Conservation (phyloP, 805 yeast species). For the Maudiozyma bulderi region DNA sequence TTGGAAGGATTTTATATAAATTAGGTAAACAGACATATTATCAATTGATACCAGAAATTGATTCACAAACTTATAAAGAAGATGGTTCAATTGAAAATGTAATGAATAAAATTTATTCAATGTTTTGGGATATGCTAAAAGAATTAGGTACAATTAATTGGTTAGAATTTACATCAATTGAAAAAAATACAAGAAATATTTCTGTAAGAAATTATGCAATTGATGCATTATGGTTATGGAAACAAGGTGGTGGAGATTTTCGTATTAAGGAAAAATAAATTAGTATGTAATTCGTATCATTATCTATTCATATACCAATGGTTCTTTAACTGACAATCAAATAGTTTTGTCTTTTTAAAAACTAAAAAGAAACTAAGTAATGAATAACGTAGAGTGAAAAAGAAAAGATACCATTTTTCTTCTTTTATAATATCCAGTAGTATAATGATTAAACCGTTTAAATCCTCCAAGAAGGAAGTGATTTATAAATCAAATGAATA, state of each 20-base stretch:
- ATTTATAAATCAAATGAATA: no score
- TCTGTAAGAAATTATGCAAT: conserved; percentile 76
- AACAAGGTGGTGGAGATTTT: conserved; percentile 36
- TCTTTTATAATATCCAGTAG: no score
- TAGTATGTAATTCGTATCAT: neutral
- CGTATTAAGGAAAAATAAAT: conserved; percentile 7
- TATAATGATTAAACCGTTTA: no score
- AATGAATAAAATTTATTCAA: conserved; percentile 30
- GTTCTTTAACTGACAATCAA: conserved; percentile 4
- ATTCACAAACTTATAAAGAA: conserved; percentile 30
- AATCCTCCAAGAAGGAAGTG: no score
- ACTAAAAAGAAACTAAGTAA: no score
- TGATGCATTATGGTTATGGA: conserved; percentile 90
- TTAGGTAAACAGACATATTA: conserved; percentile 55
- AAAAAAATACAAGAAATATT: conserved; percentile 48
- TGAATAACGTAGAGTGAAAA: no score
- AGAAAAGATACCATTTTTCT: no score
- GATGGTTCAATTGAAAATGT: conserved; percentile 32
- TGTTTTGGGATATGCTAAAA: conserved; percentile 64
- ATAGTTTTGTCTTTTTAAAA: neutral
- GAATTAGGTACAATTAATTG: conserved; percentile 55
- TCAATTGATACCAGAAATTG: conserved; percentile 40
- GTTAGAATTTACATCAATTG: conserved; percentile 60
- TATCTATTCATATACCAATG: neutral
- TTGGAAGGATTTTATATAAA: conserved; percentile 81